Evolutionary conservation across 768 basidiomycete species (phyloP).

Genomic region (Pholiota molesta): DNA sequence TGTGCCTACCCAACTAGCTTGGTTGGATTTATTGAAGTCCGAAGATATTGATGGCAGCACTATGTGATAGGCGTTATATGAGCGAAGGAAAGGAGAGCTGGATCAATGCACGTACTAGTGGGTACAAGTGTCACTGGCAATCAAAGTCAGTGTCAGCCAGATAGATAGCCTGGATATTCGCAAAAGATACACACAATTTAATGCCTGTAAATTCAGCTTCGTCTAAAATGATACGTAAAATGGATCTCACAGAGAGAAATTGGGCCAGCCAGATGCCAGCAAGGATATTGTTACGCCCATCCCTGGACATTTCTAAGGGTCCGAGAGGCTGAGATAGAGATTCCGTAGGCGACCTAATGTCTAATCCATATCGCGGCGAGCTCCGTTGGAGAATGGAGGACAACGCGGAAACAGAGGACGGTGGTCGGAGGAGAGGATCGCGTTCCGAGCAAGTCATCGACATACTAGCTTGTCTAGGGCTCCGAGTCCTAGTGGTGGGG

Average conservation of each 20-base stretch:
- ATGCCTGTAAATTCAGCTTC: constrained; percentile 25
- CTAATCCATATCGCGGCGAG: constrained; percentile 17
- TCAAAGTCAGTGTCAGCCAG: not conserved
- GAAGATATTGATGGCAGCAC: constrained; percentile 80
- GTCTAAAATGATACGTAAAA: not conserved
- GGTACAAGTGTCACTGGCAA: constrained; percentile 70
- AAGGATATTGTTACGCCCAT: constrained; percentile 64
- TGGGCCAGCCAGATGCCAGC: constrained; percentile 75
- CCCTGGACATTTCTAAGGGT: constrained; percentile 63
- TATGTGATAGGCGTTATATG: constrained; percentile 23
- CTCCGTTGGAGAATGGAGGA: constrained; percentile 8
- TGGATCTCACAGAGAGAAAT: constrained; percentile 65
- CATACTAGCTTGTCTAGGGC: constrained; percentile 6
- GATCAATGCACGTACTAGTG: constrained; percentile 51
- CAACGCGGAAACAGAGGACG: constrained; percentile 7
- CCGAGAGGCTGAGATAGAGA: constrained; percentile 36
- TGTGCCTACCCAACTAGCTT: constrained; percentile 85
- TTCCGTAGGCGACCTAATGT: constrained; percentile 16
- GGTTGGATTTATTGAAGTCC: constrained; percentile 73
- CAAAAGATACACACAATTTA: constrained; percentile 31
- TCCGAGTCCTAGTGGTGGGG: not conserved
- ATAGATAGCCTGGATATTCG: not conserved
- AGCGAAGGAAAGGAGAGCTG: not conserved
- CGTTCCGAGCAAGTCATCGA: constrained; percentile 19
- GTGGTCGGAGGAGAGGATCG: constrained; percentile 15